phyloP scores from a whole-genome alignment of 2,329 filamentous ascomycete genomes.

The Myriosclerotinia scirpicola region DNA sequence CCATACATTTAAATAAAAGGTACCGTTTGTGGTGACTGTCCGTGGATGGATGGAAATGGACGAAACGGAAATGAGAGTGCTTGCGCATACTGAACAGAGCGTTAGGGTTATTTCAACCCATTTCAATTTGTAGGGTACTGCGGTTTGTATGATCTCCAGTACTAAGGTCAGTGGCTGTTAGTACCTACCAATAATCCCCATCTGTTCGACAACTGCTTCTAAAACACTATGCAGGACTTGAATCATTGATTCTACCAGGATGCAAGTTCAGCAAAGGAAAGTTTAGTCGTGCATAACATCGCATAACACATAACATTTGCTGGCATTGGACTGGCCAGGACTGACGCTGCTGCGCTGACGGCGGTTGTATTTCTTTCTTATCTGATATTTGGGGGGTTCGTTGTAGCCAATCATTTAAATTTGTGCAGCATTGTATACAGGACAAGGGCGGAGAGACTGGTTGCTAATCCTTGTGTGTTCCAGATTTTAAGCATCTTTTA shows the following conservation, averaged over 20 bases:
- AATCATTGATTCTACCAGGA: not conserved
- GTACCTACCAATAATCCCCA: slow-evolving; percentile 3
- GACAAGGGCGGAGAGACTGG: not conserved
- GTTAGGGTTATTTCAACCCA: slow-evolving; percentile 1
- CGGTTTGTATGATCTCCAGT: slow-evolving; percentile 1
- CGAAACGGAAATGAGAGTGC: not conserved
- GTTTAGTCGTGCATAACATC: slow-evolving; percentile 9
- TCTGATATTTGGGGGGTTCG: not conserved
- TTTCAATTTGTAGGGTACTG: not conserved
- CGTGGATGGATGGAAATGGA: not conserved
- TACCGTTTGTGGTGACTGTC: not conserved
- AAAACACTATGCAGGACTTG: not conserved
- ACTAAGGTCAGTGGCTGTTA: not conserved
- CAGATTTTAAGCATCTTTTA: slow-evolving; percentile 8
- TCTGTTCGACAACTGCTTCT: not conserved
- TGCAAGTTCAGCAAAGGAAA: not conserved
- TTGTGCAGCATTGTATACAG: not conserved
- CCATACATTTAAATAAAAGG: not conserved
- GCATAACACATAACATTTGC: not conserved
- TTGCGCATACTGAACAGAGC: slow-evolving; percentile 1
- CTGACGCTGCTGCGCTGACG: slow-evolving; percentile 15
- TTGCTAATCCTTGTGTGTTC: slow-evolving; percentile 15
- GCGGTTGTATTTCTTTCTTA: slow-evolving; percentile 10
- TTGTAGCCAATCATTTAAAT: not conserved
- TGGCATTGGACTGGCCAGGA: not conserved